Conservation (phyloP, 1,284 basidiomycete species). For the Laetiporus sulphureus region DNA sequence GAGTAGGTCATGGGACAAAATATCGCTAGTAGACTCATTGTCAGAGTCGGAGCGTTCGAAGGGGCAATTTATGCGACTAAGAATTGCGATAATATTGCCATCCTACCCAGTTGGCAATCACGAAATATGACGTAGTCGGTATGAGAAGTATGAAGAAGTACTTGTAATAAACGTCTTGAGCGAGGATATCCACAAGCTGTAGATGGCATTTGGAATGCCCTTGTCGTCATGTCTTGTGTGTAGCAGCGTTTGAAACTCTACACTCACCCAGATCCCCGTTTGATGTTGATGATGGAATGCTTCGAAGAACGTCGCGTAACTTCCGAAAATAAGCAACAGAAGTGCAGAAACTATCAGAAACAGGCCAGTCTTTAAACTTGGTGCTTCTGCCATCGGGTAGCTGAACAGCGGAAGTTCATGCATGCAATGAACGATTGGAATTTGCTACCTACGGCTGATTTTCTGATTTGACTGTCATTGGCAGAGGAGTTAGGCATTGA, state of each 20-base stretch:
- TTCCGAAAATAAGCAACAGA: conserved; percentile 49
- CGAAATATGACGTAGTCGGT: conserved; percentile 79
- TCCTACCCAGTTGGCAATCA: conserved; percentile 95
- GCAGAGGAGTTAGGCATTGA: too few species aligned
- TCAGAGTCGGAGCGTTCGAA: not conserved
- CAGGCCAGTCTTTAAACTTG: conserved; percentile 34
- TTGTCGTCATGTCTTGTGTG: conserved; percentile 1
- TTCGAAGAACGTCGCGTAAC: conserved; percentile 60
- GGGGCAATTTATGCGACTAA: conserved; percentile 20
- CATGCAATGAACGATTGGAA: too few species aligned
- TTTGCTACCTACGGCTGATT: conserved; percentile 5
- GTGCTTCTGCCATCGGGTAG: conserved; percentile 9
- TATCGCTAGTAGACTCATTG: not conserved
- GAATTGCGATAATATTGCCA: conserved; percentile 94
- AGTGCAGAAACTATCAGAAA: conserved; percentile 40
- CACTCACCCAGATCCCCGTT: too few species aligned
- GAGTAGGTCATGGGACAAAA: not conserved
- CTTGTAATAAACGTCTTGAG: conserved; percentile 80
- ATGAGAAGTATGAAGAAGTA: conserved; percentile 77
- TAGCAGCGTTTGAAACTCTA: conserved; percentile 30
- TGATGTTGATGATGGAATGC: too few species aligned
- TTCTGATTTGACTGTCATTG: conserved; percentile 4
- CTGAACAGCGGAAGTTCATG: too few species aligned
- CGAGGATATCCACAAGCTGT: conserved; percentile 58
- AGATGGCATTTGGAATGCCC: not conserved